These are phyloP conservation scores for Fragilaria radians DNA, from an alignment of 108 stramenopile genomes.

Conservation along the genomic window DNA sequence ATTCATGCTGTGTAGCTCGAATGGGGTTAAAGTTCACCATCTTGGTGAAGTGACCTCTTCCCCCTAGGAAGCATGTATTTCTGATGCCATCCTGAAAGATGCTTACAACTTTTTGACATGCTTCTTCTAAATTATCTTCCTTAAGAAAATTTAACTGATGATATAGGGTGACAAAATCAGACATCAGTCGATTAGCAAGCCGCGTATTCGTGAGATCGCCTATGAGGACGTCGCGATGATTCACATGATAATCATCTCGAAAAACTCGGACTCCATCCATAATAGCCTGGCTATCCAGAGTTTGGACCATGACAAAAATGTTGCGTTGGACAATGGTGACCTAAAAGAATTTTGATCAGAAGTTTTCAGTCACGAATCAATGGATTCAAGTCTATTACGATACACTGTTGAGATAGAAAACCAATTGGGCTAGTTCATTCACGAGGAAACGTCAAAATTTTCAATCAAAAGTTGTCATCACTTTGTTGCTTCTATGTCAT, in stretches of 20 bases:
- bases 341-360: no score
- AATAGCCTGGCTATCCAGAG: no score
- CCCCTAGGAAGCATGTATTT: neutral
- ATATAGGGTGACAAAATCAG: neutral
- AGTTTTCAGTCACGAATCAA: no score
- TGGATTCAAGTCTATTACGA: no score
- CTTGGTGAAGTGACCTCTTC: neutral
- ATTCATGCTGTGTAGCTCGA: neutral
- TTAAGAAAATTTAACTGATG: neutral
- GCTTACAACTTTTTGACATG: neutral
- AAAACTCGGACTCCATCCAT: no score
- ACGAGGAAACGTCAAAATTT: no score
- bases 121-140: neutral
- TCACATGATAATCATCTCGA: neutral
- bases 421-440: no score
- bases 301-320: no score
- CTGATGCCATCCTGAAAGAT: neutral
- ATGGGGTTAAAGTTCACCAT: neutral
- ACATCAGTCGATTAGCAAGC: neutral
- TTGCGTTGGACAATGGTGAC: no score
- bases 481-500: no score
- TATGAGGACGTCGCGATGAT: neutral
- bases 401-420: no score
- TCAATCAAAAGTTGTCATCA: no score
- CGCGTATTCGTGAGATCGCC: neutral